Evolutionary conservation across 2,329 filamentous ascomycete genomes (phyloP), one percentile per base, ranked within the genome.

Genomic region (Microdochium nivale): DNA sequence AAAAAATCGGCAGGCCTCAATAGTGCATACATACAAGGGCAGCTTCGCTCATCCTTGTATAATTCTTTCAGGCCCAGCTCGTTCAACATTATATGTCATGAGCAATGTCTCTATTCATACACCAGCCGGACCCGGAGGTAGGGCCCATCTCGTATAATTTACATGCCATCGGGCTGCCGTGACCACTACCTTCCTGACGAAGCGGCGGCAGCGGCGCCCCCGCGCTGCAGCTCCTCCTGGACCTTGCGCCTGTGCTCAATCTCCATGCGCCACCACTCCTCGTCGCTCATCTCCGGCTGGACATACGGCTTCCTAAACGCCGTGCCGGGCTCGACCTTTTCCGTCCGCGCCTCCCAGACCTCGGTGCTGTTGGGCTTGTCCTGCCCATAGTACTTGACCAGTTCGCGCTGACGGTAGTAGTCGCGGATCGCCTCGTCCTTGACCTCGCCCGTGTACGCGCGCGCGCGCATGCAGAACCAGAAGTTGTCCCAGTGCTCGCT

Each of bases 391-490:
- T 90, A 86, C 66, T 83, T 86, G 37, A 79, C 79, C 55, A 74
- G 69, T 62, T 81, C 77, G 67, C 84, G 86, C 57, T 79, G 75
- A 56, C 81, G 75, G 69, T 91, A 89, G 68, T 85, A 81, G 48
- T 82, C 81, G 54, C 76, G 74, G 51, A 95, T 78, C 59, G 77
- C 75, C 50, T 75, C 78, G 54, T 79, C 82, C 60, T 82, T 81
- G 58, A 82, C 72, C 44, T 76, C 70, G 24, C 80, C 78, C 0
- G 76, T 68, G 62, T 83, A 83, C 2, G 78, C 77, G 61, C 86
- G 84, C 35, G 84, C 84, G 57, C 88, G 84, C 91, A 97, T 96
- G 76, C 94, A 99, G 72, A 96, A 92, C 88, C 91, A 95, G 70
- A 96, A 97, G 68, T 96, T 88, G 55, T 86, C 80, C 90, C 92